Conservation (phyloP, 163 green algal species). For the Prototheca wickerhamii region DNA sequence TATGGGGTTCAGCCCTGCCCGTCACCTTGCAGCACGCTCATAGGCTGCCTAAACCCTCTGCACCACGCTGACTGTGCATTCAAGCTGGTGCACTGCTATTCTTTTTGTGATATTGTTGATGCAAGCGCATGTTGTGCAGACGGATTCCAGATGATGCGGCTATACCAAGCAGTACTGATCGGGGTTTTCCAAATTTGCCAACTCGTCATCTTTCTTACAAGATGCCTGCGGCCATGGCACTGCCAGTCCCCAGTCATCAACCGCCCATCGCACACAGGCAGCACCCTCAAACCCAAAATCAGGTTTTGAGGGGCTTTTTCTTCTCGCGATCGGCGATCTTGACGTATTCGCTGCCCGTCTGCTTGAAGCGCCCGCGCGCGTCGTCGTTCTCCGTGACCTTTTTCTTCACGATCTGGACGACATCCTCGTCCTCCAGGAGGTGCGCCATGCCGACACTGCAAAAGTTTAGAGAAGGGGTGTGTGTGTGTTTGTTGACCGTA, state of each 20-base stretch:
- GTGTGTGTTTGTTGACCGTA: not conserved
- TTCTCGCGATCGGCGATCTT: conserved; percentile 78
- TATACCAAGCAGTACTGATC: too few species aligned
- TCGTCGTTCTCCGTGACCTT: conserved; percentile 45
- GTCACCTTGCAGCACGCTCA: too few species aligned
- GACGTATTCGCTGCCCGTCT: conserved; percentile 41
- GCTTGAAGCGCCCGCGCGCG: conserved; percentile 64
- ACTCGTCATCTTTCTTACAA: too few species aligned
- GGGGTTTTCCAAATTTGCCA: too few species aligned
- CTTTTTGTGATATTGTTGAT: too few species aligned
- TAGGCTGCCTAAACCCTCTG: too few species aligned
- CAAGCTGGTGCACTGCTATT: too few species aligned
- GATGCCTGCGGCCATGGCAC: too few species aligned
- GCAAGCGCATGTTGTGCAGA: too few species aligned
- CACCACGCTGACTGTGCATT: too few species aligned
- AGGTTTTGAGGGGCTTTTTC: conserved; percentile 80
- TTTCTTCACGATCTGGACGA: conserved; percentile 88
- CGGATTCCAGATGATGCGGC: too few species aligned
- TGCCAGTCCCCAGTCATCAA: not conserved
- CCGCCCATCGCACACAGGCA: not conserved
- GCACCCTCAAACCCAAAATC: conserved; percentile 1
- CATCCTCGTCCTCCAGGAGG: conserved; percentile 87
- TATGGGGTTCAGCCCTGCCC: too few species aligned
- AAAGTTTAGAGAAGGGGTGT: not conserved
- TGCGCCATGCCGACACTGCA: conserved; percentile 53